Base-by-base conservation (phyloP, 1,284 basidiomycete species). In the Waitea zeae region DNA sequence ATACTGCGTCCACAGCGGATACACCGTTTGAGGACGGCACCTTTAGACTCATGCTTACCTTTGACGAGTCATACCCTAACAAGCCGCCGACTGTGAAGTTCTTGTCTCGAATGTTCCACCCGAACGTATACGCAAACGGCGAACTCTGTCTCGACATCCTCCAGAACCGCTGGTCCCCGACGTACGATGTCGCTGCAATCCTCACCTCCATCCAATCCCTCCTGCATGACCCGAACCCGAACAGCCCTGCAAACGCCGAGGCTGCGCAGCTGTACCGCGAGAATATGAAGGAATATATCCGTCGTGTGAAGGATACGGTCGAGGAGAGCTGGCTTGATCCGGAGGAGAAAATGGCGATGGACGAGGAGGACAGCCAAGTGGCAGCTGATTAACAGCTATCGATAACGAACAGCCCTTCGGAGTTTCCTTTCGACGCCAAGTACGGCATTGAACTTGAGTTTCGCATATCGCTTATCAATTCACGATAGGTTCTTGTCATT, bases 11-110 rank as follows among this genome's bases (percentile, higher is more conserved):
- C 26, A 3, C 51, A 95, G 92, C 82, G 51, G 93, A 97, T 42
- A 98, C 92, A 11, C 93, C 93, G 0, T 98, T 98, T 54, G 93
- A 97, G 58, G 93, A 97, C 49, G 93, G 93, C 41, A 97, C 93
- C 11, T 97, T 98, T 74, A 90, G 93, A 49, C 78, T 96, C 13
- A 67, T 92, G 24, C 69, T 98, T 34, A 89, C 84, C 0, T 97
- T 97, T 48, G 92, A 96, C 54, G 93, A 98, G 52, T 83, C 87
- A 3, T 97, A 98, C 55, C 93, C 93, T 12, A 97, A 96, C 65
- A 96, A 96, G 53, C 89, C 93, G 0, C 93, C 93, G 4, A 84
- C 83, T 2, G 93, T 97, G 47, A 92, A 93, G 52, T 98, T 98
- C 63, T 68, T 97, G 17, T 88, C 83, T 31, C 78, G 88, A 42